Base-by-base conservation (phyloP, 495 filamentous ascomycete species). In the Eremomyces bilateralis region DNA sequence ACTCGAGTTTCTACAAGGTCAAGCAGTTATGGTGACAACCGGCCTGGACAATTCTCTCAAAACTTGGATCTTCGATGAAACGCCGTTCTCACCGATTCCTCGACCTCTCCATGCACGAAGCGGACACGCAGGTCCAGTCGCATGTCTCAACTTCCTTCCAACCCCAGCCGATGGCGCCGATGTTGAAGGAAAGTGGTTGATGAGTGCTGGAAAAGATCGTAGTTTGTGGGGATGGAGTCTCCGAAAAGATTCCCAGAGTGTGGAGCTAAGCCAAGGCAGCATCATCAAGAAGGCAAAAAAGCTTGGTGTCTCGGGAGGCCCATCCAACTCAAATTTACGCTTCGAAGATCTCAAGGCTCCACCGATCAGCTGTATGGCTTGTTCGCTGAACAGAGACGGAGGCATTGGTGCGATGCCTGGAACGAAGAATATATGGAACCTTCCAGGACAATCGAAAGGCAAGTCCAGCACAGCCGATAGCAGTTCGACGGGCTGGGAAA, bases 151-250 rank as follows among this genome's bases (percentile, higher is more conserved):
- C 27, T 95, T 94, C 52, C 51, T 92, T 31, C 85, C 90, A 4
- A 60, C 77, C 1, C 70, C 80, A 31, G 80, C 85, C 3, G 84
- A 92, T 46, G 83, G 80, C 4, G 69, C 81, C n/a, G 83, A 91
- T 45, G 71, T 68, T 33, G 67, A 65, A 21, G 33, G 20, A 8
- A 95, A 99, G 55, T 99, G 91, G 84, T 60, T 99, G 18, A 62
- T 99, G 31, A 92, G 80, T 47, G 80, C 76, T 35, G 81, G 80
- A 33, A 64, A 69, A 47, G 88, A 95, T 50, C 64, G 80, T 39
- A 90, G 80, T 54, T 60, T 95, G 10, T 93, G 90, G 84, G 84
- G 76, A 12, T 85, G 88, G 65, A 94, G 84, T 62, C 54, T 95
- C 41, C 76, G 90, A 22, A 76, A 81, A 39, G 88, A 99, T 51